These are phyloP conservation scores for Petunia hybrid DNA, from an alignment of 305 asterid species.

Conservation along the genomic window DNA sequence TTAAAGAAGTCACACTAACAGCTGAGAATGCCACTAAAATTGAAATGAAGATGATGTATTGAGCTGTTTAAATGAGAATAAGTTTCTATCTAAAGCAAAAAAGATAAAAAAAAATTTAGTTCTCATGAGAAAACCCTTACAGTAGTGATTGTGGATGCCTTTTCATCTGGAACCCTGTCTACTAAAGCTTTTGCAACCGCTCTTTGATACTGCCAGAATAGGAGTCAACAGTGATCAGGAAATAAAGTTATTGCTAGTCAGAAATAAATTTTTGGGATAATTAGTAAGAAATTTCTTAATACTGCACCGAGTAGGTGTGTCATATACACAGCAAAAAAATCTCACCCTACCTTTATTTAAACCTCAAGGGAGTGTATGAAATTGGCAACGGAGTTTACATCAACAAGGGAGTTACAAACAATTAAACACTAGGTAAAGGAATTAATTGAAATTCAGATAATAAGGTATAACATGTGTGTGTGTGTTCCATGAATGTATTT, in stretches of 20 bases:
- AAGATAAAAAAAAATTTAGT: no score
- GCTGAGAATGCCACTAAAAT: constrained; percentile 18
- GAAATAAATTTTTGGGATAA: not conserved
- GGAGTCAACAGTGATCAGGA: constrained; percentile 32
- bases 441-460: constrained; percentile 9
- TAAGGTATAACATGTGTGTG: not conserved
- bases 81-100: constrained; percentile 1
- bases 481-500: not conserved
- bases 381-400: no score
- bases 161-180: constrained; percentile 88
- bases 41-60: not conserved
- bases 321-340: no score
- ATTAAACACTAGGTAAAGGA: constrained; percentile 9
- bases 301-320: no score
- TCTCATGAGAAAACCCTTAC: constrained; percentile 51
- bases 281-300: no score
- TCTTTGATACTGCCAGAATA: constrained; percentile 81
- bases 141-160: constrained; percentile 71
- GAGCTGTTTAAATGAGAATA: constrained; percentile 28
- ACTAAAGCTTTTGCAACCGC: constrained; percentile 93
- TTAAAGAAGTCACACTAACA: constrained; percentile 32
- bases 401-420: not conserved
- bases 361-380: no score
- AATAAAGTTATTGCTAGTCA: constrained; percentile 1
- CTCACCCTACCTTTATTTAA: no score